Percentiles rank a stretch among this genome's conserved stretches.
Conservation (phyloP, 2,329 filamentous ascomycete species). For the Emericellopsis cladophorae region DNA sequence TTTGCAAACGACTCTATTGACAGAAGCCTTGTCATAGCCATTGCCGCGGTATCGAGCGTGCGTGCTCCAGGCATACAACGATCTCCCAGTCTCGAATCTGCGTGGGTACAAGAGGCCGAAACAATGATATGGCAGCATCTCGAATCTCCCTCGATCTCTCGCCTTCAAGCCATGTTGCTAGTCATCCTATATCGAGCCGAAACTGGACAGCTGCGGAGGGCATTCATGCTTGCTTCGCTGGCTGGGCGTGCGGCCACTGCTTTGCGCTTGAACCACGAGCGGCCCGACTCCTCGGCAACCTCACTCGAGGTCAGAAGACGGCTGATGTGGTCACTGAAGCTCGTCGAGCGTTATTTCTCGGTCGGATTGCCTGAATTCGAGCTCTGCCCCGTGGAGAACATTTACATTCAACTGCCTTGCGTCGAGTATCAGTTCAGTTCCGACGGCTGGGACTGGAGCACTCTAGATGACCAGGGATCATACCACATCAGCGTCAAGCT, state of each 20-base stretch:
- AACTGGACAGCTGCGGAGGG: conserved; percentile 2
- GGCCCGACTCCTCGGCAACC: conserved; percentile 10
- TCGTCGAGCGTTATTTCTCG: conserved; percentile 25
- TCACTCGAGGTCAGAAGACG: conserved; percentile 24
- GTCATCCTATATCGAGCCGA: conserved; percentile 3
- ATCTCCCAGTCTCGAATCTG: not conserved
- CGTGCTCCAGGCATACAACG: conserved; percentile 1
- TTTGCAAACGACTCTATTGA: conserved; percentile 1
- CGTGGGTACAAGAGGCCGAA: conserved; percentile 3
- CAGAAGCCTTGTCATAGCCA: conserved; percentile 1
- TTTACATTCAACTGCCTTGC: conserved; percentile 17
- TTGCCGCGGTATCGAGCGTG: conserved; percentile 2
- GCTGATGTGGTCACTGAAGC: conserved; percentile 25
- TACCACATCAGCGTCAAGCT: conserved; percentile 9
- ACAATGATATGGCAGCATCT: conserved; percentile 2
- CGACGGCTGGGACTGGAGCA: conserved; percentile 1
- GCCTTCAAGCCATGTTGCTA: conserved; percentile 2
- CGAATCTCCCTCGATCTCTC: conserved; percentile 2
- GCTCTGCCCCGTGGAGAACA: conserved; percentile 22
- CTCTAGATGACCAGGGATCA: conserved; percentile 4
- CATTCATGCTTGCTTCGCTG: conserved; percentile 21
- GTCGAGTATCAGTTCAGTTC: conserved; percentile 14
- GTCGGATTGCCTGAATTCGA: conserved; percentile 27
- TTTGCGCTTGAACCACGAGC: conserved; percentile 25
- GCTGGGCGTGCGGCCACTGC: conserved; percentile 22